Evolutionary conservation across 352 stramenopile species (phyloP).

Genomic region (Pythium aphanidermatum): DNA sequence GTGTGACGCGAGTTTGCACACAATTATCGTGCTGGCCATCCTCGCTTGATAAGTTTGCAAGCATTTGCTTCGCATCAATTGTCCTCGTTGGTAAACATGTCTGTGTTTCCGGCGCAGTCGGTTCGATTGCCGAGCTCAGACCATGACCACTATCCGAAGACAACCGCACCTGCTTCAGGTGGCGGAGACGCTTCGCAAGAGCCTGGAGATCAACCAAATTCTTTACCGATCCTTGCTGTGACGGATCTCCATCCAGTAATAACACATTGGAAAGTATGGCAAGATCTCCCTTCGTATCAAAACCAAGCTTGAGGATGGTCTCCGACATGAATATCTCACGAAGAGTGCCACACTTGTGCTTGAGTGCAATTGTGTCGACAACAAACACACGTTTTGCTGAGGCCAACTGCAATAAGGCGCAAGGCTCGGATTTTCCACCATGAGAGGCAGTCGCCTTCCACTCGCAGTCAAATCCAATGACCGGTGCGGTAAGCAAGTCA

Average conservation of each 20-base stretch:
- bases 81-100: too few species aligned
- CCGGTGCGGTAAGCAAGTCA: constrained; percentile 32
- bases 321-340: constrained; percentile 37
- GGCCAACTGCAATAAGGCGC: constrained; percentile 63
- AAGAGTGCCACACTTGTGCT: constrained; percentile 23
- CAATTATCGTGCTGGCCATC: too few species aligned
- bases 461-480: constrained; percentile 75
- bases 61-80: too few species aligned
- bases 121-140: too few species aligned
- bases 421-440: constrained; percentile 22
- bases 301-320: constrained; percentile 60
- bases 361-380: constrained; percentile 51
- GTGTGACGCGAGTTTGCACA: too few species aligned
- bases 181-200: constrained; percentile 20
- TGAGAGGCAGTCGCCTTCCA: constrained; percentile 48
- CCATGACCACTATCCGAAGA: too few species aligned
- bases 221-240: background rate
- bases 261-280: constrained; percentile 49
- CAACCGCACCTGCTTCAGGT: background rate
- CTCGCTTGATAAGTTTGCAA: too few species aligned
- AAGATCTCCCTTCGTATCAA: constrained; percentile 63
- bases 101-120: too few species aligned
- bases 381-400: constrained; percentile 53
- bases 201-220: constrained; percentile 52
- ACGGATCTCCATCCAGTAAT: background rate